phyloP scores from a whole-genome alignment of 2,329 filamentous ascomycete genomes.

The Hypoxylon sp. region DNA sequence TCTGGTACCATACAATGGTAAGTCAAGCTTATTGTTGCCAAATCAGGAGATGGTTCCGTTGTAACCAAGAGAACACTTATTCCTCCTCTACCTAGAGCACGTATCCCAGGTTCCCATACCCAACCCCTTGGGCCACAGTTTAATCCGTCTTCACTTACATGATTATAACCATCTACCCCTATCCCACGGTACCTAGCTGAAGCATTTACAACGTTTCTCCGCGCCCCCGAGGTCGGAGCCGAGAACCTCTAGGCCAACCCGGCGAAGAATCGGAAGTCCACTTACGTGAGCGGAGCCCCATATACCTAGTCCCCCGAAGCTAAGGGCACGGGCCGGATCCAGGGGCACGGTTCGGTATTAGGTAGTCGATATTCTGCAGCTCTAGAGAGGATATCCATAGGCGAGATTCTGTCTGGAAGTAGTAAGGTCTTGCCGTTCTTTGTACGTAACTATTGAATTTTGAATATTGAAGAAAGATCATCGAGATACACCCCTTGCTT shows the following conservation, averaged over 20 bases:
- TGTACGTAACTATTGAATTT: no score
- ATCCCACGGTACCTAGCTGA: no score
- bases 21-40: neutral
- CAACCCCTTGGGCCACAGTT: neutral
- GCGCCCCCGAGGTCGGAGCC: conserved; percentile 4
- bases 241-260: conserved; percentile 1
- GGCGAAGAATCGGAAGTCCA: conserved; percentile 1
- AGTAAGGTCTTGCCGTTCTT: neutral
- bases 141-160: neutral
- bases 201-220: neutral
- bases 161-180: neutral
- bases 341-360: conserved; percentile 8
- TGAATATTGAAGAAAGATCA: no score
- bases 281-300: conserved; percentile 8
- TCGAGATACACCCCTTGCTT: neutral
- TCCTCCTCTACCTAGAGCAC: neutral
- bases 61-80: neutral
- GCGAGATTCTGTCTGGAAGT: neutral
- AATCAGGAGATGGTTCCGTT: neutral
- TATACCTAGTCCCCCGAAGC: neutral
- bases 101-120: neutral
- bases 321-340: conserved; percentile 15
- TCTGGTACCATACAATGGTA: neutral
- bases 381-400: neutral
- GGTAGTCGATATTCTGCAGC: neutral